Evolutionary conservation across 345 rosid genomes (phyloP), one percentile per base, ranked within the genome.

Genomic region (Salix viminalis): DNA sequence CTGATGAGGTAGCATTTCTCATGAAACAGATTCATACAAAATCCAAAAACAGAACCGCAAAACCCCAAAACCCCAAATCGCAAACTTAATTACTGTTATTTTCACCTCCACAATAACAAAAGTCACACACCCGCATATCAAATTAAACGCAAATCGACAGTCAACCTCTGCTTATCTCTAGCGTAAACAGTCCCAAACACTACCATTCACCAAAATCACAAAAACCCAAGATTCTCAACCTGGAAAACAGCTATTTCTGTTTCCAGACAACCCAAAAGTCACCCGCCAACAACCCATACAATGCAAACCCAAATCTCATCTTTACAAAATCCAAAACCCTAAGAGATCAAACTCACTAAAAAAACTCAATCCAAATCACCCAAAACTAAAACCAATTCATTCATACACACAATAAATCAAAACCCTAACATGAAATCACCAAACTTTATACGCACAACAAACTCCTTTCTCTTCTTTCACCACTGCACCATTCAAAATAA

Each of bases 1-100:
- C 84, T 88, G 95, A 80, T 82, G 91, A 48, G 88, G 90, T 83
- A 87, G 96, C 99, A 96, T 96, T 81, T 87, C 88, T 87, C 84
- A 79, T 80, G 60, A 77, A 83, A 70, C 76, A 80, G 82, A 79
- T 76, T 85, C 88, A 83, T 83, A 84, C 89, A 89, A 87, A 71
- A 62, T 76, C 50, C 77, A 82, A 58, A 58, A 58, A 87, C 70
- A 75, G 80, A 79, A 75, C 78, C 28, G 42, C 42, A 67, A 78
- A 58, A 75, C 32, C 32, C 76, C 69, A 30, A 78, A 73, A 71
- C 68, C 79, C 81, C 65, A 19, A 76, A 71, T 52, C 70, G 72
- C 82, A 84, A 81, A 81, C 80, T 81, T 79, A 85, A 70, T 79
- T 60, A 66, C 68, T 24, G 84, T 79, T 84, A 81, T 79, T 70